Evolutionary conservation across 192 early-diverging fungal genomes (phyloP).

Genomic region (Dissophora ornata): DNA sequence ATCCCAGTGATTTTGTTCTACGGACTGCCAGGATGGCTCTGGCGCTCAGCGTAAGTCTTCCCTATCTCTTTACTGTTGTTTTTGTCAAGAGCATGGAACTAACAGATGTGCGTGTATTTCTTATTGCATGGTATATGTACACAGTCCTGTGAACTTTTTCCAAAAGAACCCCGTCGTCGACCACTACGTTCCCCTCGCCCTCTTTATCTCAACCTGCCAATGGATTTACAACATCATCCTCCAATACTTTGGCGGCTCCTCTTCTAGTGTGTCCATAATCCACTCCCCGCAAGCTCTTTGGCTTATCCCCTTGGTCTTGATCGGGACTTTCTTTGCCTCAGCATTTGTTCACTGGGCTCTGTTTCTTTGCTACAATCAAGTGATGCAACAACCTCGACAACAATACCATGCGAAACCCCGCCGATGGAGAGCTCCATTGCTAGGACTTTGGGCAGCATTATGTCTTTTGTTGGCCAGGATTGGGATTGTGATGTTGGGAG

Average conservation of each 20-base stretch:
- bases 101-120: too few species aligned
- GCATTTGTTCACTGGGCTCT: constrained; percentile 50
- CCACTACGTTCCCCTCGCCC: constrained; percentile 47
- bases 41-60: constrained; percentile 46
- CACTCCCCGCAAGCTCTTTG: constrained; percentile 44
- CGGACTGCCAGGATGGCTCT: constrained; percentile 48
- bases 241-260: constrained; percentile 43
- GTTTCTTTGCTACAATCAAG: constrained; percentile 49
- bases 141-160: constrained; percentile 52
- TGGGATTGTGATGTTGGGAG: constrained; percentile 18
- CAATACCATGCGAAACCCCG: constrained; percentile 1
- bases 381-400: constrained; percentile 35
- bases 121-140: background rate
- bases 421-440: constrained; percentile 40
- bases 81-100: too few species aligned
- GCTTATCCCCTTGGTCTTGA: constrained; percentile 42
- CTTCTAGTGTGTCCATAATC: constrained; percentile 14
- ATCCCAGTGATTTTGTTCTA: constrained; percentile 46
- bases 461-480: constrained; percentile 25
- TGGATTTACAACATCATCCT: constrained; percentile 53
- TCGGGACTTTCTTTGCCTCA: constrained; percentile 46
- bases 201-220: constrained; percentile 53
- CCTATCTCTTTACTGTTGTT: background rate
- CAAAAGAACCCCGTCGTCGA: constrained; percentile 54
- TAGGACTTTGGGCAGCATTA: constrained; percentile 38